Percentiles rank a stretch among this genome's conserved stretches.
Evolutionary conservation across 129 eudicot genomes (phyloP).

Genomic region (Erigeron canadensis): DNA sequence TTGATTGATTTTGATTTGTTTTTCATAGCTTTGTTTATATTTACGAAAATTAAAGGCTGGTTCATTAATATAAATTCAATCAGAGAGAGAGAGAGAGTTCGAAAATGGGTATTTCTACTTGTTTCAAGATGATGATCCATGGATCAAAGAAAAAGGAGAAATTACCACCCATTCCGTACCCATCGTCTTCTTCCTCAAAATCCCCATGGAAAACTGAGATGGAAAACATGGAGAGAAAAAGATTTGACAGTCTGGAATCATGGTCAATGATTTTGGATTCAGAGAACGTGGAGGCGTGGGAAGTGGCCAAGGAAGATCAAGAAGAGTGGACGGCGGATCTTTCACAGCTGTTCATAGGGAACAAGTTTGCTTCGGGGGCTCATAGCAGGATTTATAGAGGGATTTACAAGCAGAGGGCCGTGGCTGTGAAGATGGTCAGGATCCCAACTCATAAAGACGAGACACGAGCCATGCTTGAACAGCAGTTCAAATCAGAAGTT

Average conservation of each 20-base stretch:
- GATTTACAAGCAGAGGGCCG: slow-evolving; percentile 95
- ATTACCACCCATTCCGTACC: slow-evolving; percentile 44
- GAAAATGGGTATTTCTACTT: too few relatives aligned
- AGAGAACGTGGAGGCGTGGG: slow-evolving; percentile 93
- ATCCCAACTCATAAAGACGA: slow-evolving; percentile 94
- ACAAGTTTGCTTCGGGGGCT: slow-evolving; percentile 98
- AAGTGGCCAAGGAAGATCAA: slow-evolving; percentile 67
- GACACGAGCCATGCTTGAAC: slow-evolving; percentile 71
- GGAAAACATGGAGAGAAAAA: slow-evolving; percentile 76
- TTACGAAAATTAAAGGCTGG: too few relatives aligned
- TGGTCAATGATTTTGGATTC: slow-evolving; percentile 99
- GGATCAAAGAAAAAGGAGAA: slow-evolving; percentile 54
- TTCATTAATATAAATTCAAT: too few relatives aligned
- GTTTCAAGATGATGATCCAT: too few relatives aligned
- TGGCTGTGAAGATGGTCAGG: slow-evolving; percentile 95
- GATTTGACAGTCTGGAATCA: slow-evolving; percentile 91
- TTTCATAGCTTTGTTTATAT: too few relatives aligned
- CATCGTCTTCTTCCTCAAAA: slow-evolving; percentile 52
- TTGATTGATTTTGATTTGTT: too few relatives aligned
- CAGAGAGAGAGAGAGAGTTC: too few relatives aligned
- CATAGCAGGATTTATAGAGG: slow-evolving; percentile 95
- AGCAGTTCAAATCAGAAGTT: slow-evolving; percentile 86
- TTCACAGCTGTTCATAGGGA: slow-evolving; percentile 93
- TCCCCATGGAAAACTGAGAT: slow-evolving; percentile 50
- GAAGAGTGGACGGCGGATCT: slow-evolving; percentile 99